A percentile compares a stretch with the other conserved stretches of the same genome.
Evolutionary conservation across 164 flowering plant genomes (phyloP).

Genomic region (Sedum album): DNA sequence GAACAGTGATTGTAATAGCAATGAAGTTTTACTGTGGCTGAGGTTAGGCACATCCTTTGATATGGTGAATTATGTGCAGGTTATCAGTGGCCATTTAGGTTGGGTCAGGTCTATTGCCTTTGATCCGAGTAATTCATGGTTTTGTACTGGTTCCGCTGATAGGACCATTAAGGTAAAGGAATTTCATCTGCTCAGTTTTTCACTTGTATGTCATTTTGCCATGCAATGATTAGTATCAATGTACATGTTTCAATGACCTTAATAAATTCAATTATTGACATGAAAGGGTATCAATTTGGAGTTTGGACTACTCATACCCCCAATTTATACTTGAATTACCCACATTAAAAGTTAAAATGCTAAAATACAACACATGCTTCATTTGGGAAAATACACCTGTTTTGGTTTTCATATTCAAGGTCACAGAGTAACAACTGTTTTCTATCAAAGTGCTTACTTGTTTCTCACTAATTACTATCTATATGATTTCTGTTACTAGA

Average conservation of each 20-base stretch:
- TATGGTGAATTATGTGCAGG: constrained; percentile 33
- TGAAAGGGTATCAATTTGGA: neutral
- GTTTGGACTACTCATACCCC: no score
- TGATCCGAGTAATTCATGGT: constrained; percentile 93
- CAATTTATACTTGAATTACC: neutral
- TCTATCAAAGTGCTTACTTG: no score
- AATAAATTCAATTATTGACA: no score
- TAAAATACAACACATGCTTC: no score
- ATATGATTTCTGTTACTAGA: constrained; percentile 33
- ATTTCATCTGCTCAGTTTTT: neutral
- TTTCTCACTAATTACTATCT: constrained; percentile 1
- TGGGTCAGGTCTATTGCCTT: constrained; percentile 98
- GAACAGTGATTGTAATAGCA: neutral
- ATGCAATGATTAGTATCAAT: constrained; percentile 20
- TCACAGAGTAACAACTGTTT: neutral
- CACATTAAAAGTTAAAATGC: neutral
- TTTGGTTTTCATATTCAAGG: neutral
- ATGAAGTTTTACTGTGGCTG: neutral
- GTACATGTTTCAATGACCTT: no score
- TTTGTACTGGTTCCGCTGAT: constrained; percentile 99
- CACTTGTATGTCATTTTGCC: neutral
- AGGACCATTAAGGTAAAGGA: constrained; percentile 78
- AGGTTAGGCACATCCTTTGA: constrained; percentile 9
- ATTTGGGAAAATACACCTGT: neutral
- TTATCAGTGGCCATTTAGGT: constrained; percentile 96